Evolutionary conservation across 1,139 yeast species (phyloP), one percentile per base, ranked within the genome.

Genomic region (Trichomonascaceae sp.): DNA sequence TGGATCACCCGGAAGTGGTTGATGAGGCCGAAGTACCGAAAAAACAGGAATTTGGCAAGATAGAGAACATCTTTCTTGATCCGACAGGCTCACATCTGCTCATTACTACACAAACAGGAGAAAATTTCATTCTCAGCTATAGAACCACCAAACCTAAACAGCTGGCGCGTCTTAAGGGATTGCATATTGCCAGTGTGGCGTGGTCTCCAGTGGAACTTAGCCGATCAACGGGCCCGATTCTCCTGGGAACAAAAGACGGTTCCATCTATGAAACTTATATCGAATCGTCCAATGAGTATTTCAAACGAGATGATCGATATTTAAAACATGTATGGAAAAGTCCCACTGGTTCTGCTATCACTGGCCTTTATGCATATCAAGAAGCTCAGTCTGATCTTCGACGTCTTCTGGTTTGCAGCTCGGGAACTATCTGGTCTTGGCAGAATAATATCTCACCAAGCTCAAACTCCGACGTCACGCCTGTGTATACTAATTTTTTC

Each of bases 1-100:
- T 82, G 55, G 79, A 77, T 51, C 74, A 73, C 53, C 87, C 87
- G 0, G 79, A 81, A 49, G 70, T 72, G 7, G 81, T 82, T 8
- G 75, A 74, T 52, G 75, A 71, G 49, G 61, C 68, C 30, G 70
- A 64, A 50, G 53, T 70, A 46, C 71, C 73, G 15, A 61, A 58
- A 46, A 63, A 60, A 43, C 47, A 61, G n/a, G 66, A 64, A 30
- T 60, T 62, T 10, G 62, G 68, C 39, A 65, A 65, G 47, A 71
- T 81, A 41, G 66, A 67, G 19, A 61, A 66, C 41, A 67, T 81
- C 3, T 80, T 69, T 60, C 66, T 77, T 45, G 84, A 80, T 61
- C 76, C 78, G 0, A 64, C 75, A 0, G 84, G 85, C 1, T 66
- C 71, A 8, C 82, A 80, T 61, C 63, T 81, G 45, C 67, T 82